Evolutionary conservation across 495 filamentous ascomycete genomes (phyloP), one percentile per base, ranked within the genome.

Genomic region (Penicillium paxilli): DNA sequence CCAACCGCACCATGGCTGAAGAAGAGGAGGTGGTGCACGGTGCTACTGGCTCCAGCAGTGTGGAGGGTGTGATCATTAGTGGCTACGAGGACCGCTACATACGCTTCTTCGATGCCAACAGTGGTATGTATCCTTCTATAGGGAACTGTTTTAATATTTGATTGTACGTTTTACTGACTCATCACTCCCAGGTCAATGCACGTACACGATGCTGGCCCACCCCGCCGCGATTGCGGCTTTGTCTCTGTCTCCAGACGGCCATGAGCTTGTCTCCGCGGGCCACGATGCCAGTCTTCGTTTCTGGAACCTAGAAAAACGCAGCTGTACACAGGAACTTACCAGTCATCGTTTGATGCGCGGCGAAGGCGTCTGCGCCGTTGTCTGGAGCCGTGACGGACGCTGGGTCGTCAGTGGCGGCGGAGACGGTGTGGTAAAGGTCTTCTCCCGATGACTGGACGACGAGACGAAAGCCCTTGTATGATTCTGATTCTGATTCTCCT

Each of bases 391-490:
- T 57, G 94, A 98, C 60, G 92, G 93, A 30, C 80, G 89, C 53
- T 92, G 91, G 88, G 92, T 98, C 32, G 91, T 98, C 52, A 91
- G 89, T 57, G 95, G 86, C 9, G 94, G 94, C 17, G 94, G 94
- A n/a, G 94, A 98, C 67, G 95, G 94, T 2, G 86, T 96, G 17
- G 94, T 96, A 40, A 98, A 97, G 77, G 94, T 98, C 50, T 96
- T 96, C 79, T 86, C 88, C 37, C 71, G 86, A 69, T 86, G 59
- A 52, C 48, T 52, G 51, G 42, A 66, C 51, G 54, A 63, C 47
- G 55, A 62, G 61, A 64, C 40, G 63, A 58, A 45, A 58, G 40
- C 55, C 57, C 59, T 60, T 75, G 70, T 73, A 73, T 70, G 66
- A 74, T 68, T 57, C 44, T n/a, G n/a, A n/a, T 51, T 26, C 44